Conservation (phyloP, 2,329 filamentous ascomycete species). For the Botrytis medusae region DNA sequence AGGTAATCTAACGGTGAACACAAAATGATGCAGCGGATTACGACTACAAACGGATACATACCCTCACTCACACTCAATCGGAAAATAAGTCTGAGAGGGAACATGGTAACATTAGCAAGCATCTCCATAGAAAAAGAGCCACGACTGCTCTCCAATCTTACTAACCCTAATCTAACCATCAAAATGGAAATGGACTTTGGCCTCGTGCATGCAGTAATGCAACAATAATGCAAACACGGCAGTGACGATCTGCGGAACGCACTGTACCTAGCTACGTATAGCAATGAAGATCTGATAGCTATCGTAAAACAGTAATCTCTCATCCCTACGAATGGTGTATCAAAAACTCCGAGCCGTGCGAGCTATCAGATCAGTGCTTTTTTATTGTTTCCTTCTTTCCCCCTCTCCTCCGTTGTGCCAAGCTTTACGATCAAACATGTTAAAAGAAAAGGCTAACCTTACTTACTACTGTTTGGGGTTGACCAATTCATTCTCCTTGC, state of each 20-base stretch:
- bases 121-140: neutral
- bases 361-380: neutral
- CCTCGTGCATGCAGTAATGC: neutral
- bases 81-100: too few species aligned
- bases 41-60: neutral
- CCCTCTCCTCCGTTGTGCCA: neutral
- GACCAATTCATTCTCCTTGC: neutral
- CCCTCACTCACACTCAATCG: too few species aligned
- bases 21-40: neutral
- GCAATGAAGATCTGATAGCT: neutral
- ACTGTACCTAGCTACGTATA: neutral
- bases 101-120: neutral
- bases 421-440: slow-evolving; percentile 5
- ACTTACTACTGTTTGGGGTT: neutral
- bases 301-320: neutral
- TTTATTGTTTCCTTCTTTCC: neutral
- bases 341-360: neutral
- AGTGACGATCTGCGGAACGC: neutral
- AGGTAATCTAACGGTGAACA: neutral
- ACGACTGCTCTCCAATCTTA: neutral
- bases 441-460: neutral
- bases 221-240: slow-evolving; percentile 1
- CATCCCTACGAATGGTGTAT: neutral
- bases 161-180: neutral
- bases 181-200: neutral